Evolutionary conservation across 2,329 filamentous ascomycete species (phyloP), one percentile per base, ranked within the genome.

Genomic region (Tympanopsis confertula): DNA sequence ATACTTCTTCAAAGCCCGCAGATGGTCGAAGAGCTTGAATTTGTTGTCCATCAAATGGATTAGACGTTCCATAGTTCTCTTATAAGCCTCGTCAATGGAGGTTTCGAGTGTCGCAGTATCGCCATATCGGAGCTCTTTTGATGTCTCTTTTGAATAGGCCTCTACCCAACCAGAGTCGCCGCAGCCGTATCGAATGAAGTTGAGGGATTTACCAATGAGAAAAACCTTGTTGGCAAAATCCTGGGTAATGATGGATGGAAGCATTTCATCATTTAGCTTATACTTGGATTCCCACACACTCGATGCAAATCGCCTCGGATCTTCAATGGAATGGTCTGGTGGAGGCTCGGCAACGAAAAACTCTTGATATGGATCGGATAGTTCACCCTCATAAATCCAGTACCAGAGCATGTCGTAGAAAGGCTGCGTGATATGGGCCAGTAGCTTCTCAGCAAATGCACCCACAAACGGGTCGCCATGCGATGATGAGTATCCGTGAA

Each of bases 211-310:
- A 40, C 91, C 91, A 48, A 98, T 98, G 5, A 98, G 65, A 50
- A 96, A 96, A 4, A 98, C 86, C 53, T 95, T 95, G 47, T 91
- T 86, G 0, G 91, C 87, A 59, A 98, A 95, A 43, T 94, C 88
- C 33, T 82, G 72, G 0, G 86, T 93, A 47, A 95, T 87, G 51
- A 96, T 96, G 30, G 82, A 88, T 0, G 91, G 91, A 18, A 95
- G 79, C 83, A 95, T 91, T 35, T 74, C 71, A 41, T 83, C 72
- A 47, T 85, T 80, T 28, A 95, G 69, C 51, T 86, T 83, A 61
- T 94, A 98, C 56, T 96, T 96, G 58, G 94, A 87, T 57, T 96
- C 88, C 91, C 91, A 98, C 2, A 96, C 88, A 46, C 88, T 95
- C 58, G 22, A 55, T 52, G 38, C 56, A 24, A 26, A 20, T 13